A percentile compares a stretch with the other conserved stretches of the same genome.
Conservation (phyloP, 2,329 filamentous ascomycete species). For the Colletotrichum sublineola region DNA sequence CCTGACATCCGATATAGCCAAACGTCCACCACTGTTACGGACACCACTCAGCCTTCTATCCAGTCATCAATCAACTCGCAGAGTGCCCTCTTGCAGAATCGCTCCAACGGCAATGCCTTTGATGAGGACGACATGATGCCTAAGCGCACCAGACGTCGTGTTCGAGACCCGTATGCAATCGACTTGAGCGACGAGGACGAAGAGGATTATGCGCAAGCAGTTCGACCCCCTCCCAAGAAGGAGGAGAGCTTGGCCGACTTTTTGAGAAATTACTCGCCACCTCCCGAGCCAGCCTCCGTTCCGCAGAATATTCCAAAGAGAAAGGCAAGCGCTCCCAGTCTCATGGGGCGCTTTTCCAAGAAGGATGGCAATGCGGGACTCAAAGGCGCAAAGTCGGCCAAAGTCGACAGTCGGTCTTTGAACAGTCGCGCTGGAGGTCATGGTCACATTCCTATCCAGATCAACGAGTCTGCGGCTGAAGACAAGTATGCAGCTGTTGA, state of each 20-base stretch:
- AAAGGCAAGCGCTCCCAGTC: conserved; percentile 72
- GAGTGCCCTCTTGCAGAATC: conserved; percentile 72
- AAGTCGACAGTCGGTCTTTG: conserved; percentile 53
- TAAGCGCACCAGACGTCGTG: conserved; percentile 79
- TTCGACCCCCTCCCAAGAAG: conserved; percentile 57
- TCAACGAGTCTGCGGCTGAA: conserved; percentile 61
- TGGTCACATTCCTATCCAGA: conserved; percentile 67
- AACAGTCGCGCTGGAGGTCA: conserved; percentile 56
- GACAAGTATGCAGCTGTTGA: conserved; percentile 57
- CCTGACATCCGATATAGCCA: conserved; percentile 69
- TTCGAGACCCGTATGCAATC: conserved; percentile 94
- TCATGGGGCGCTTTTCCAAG: conserved; percentile 71
- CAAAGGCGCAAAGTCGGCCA: conserved; percentile 47
- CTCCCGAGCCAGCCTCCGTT: conserved; percentile 61
- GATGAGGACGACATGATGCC: conserved; percentile 71
- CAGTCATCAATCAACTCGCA: conserved; percentile 81
- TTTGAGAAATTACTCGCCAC: conserved; percentile 76
- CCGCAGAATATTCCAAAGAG: conserved; percentile 65
- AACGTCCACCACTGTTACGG: conserved; percentile 68
- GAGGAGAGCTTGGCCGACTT: conserved; percentile 83
- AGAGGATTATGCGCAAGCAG: conserved; percentile 60
- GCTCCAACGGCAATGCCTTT: conserved; percentile 54
- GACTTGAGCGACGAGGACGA: conserved; percentile 81
- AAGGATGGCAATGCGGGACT: conserved; percentile 50
- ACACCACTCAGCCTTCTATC: conserved; percentile 67